These are phyloP conservation scores for Penicillium chermesinum DNA, from an alignment of 495 filamentous ascomycete genomes.

Conservation along the genomic window DNA sequence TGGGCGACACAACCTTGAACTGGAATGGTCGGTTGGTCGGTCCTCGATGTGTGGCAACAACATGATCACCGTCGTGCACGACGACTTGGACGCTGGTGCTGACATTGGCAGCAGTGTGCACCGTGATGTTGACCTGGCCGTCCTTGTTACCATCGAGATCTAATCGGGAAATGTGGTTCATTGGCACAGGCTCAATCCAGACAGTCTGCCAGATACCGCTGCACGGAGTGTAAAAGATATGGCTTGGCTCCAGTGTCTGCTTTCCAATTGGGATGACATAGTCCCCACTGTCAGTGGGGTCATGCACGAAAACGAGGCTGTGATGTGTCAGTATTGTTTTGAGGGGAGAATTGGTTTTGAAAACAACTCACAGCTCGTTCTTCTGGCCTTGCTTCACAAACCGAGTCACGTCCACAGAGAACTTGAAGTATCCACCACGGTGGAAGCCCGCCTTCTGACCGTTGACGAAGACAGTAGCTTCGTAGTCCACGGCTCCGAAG, in stretches of 20 bases:
- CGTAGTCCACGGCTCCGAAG: conserved; percentile 65
- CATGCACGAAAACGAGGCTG: conserved; percentile 57
- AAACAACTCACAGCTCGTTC: conserved; percentile 50
- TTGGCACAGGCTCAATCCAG: conserved; percentile 58
- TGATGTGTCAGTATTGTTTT: too few species aligned
- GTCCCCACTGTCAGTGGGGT: conserved; percentile 54
- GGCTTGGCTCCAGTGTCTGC: conserved; percentile 51
- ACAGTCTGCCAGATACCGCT: conserved; percentile 67
- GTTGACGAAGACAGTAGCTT: conserved; percentile 62
- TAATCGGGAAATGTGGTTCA: conserved; percentile 49
- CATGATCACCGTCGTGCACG: conserved; percentile 36
- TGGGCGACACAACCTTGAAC: conserved; percentile 46
- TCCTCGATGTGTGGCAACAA: conserved; percentile 35
- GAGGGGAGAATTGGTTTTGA: too few species aligned
- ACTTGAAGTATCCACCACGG: conserved; percentile 58
- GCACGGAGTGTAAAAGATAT: conserved; percentile 68
- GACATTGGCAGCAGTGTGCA: conserved; percentile 33
- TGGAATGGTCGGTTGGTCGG: conserved; percentile 43
- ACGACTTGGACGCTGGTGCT: conserved; percentile 37
- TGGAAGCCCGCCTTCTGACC: conserved; percentile 49
- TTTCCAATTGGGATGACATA: conserved; percentile 61
- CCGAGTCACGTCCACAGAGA: conserved; percentile 54
- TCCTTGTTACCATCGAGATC: conserved; percentile 55
- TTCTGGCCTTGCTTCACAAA: conserved; percentile 32
- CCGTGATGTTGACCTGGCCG: conserved; percentile 49